phyloP scores from a whole-genome alignment of 208 protist species.

The Acanthamoeba royreba region DNA sequence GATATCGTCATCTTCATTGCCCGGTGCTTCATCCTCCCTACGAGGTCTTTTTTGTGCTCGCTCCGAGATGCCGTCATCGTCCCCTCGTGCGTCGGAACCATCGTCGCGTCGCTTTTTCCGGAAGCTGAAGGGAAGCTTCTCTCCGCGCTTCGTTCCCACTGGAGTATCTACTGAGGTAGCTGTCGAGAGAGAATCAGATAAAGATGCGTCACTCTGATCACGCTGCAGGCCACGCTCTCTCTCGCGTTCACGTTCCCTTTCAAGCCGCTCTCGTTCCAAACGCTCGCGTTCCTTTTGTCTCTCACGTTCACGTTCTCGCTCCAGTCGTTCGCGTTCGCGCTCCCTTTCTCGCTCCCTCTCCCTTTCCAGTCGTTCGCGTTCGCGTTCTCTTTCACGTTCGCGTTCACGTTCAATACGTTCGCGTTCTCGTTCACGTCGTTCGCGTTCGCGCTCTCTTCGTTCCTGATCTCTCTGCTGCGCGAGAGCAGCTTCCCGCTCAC shows the following conservation, averaged over 20 bases:
- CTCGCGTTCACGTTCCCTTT: neutral
- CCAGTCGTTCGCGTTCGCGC: neutral
- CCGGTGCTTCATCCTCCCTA: too few relatives aligned
- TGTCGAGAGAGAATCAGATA: neutral
- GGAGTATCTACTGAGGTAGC: neutral
- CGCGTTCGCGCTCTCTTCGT: neutral
- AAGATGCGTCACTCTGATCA: too few relatives aligned
- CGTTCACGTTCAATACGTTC: neutral
- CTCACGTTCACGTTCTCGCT: neutral
- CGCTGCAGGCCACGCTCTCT: neutral
- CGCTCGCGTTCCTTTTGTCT: neutral
- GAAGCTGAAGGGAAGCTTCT: neutral
- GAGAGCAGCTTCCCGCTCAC: neutral
- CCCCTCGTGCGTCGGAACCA: neutral
- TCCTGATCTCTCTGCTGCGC: neutral
- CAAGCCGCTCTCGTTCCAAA: neutral
- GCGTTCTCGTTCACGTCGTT: neutral
- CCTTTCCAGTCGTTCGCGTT: neutral
- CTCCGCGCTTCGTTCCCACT: neutral
- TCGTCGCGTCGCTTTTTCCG: neutral
- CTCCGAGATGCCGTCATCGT: neutral
- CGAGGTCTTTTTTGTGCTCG: neutral
- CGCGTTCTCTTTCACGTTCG: too few relatives aligned
- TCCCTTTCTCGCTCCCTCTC: neutral
- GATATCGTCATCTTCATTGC: neutral